Base-by-base conservation (phyloP, 2,329 filamentous ascomycete genomes). In the Proliferodiscus dingleyae region DNA sequence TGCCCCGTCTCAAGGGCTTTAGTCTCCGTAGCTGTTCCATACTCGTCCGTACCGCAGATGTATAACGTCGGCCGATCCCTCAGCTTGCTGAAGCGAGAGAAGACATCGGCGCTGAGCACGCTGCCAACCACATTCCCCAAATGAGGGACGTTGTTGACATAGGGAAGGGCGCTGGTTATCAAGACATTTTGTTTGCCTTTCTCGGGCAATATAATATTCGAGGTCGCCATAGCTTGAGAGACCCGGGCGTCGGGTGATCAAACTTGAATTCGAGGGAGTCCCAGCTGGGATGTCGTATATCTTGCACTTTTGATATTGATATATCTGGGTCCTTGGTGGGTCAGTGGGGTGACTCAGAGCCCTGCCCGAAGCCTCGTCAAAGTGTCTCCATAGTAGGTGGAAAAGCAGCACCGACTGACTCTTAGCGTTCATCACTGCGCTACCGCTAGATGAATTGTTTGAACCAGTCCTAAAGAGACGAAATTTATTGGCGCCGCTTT, bases 1-100 rank as follows among this genome's bases (percentile, higher is more conserved):
- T 89, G 74, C 11, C 85, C 84, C 65, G 93, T 89, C 65, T 95
- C 89, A 32, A 96, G 80, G 4, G 91, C 91, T 71, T 95, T 95
- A 21, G 91, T 95, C 69, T 96, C 91, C 24, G 90, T 95, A 18
- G 91, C 90, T 10, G 91, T 97, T 47, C 91, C 91, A 67, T 96
- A 97, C 69, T 97, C 88, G 71, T 96, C 91, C 41, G 83, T 87
- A 46, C 89, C 89, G 67, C 90, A 95, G 56, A 95, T 75, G 66
- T 82, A 95, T 41, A 95, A 77, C 1, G 89, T 94, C 55, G 81
- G 86, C 61, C 84, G 77, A 45, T 84, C 86, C 60, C 88, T 80
- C 34, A 86, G 83, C 67, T 88, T 88, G 70, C 84, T 87, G 69
- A 85, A 95, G 56, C 82, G 81, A 33, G 85, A 77, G 64, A 85